A percentile compares a stretch with the other conserved stretches of the same genome.
Conservation (phyloP, 2,329 filamentous ascomycete species). For the Leptographium radiaticola region DNA sequence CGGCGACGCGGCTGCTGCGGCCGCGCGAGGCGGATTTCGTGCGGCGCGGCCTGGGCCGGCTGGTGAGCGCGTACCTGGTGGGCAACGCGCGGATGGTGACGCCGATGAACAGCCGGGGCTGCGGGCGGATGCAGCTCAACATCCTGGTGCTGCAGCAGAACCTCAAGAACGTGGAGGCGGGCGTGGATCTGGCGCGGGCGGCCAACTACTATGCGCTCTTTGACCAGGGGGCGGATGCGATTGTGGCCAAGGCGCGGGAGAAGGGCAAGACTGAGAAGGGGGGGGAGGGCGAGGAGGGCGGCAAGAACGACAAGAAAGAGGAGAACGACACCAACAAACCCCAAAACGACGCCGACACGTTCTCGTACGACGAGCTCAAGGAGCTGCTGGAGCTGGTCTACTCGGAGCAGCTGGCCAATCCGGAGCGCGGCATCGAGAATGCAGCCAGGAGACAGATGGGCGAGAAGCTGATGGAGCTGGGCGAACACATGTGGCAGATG, state of each 20-base stretch:
- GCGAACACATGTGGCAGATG: slow-evolving; percentile 59
- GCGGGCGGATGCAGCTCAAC: slow-evolving; percentile 82
- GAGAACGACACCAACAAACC: slow-evolving; percentile 16
- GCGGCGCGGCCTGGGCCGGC: slow-evolving; percentile 58
- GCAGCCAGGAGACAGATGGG: slow-evolving; percentile 57
- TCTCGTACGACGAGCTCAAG: slow-evolving; percentile 55
- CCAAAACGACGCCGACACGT: slow-evolving; percentile 27
- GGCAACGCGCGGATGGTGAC: slow-evolving; percentile 56
- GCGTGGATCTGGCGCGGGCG: slow-evolving; percentile 49
- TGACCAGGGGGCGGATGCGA: slow-evolving; percentile 48
- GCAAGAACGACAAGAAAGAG: slow-evolving; percentile 11
- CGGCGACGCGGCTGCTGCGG: slow-evolving; percentile 59
- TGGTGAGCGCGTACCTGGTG: slow-evolving; percentile 72
- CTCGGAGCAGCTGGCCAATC: slow-evolving; percentile 52
- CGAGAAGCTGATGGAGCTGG: slow-evolving; percentile 55
- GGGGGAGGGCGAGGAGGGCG: slow-evolving; percentile 19
- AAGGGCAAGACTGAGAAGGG: slow-evolving; percentile 16
- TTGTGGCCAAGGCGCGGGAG: slow-evolving; percentile 49
- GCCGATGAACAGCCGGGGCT: slow-evolving; percentile 74
- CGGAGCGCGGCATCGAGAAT: slow-evolving; percentile 53
- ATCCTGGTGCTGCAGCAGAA: slow-evolving; percentile 93
- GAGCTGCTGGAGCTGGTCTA: slow-evolving; percentile 53
- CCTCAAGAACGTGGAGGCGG: slow-evolving; percentile 77
- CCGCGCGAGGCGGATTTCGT: slow-evolving; percentile 61
- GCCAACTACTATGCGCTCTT: slow-evolving; percentile 60